A percentile compares a stretch with the other conserved stretches of the same genome.
Evolutionary conservation across 192 early-diverging fungal species (phyloP).

Genomic region (Dissophora globulifera): DNA sequence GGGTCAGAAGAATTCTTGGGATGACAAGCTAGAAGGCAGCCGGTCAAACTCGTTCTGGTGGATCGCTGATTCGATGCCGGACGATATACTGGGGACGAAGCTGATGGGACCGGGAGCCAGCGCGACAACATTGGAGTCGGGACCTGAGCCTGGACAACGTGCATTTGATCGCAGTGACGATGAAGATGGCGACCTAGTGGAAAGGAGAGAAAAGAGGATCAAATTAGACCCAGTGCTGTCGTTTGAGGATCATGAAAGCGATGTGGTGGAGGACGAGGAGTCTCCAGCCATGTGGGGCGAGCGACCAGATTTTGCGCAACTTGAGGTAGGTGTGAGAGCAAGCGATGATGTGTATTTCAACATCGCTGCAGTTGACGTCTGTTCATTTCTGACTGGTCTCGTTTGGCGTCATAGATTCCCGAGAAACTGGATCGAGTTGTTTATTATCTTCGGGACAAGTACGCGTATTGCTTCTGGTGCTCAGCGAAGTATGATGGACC

Average conservation of each 20-base stretch:
- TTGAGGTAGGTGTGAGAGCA: slow-evolving; percentile 32
- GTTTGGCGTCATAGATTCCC: slow-evolving; percentile 51
- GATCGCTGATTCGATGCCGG: slow-evolving; percentile 33
- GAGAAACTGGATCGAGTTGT: slow-evolving; percentile 62
- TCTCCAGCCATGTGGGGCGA: slow-evolving; percentile 49
- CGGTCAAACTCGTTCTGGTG: slow-evolving; percentile 49
- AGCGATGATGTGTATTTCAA: too few species aligned
- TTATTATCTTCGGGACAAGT: slow-evolving; percentile 60
- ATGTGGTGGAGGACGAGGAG: slow-evolving; percentile 21
- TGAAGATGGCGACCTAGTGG: slow-evolving; percentile 22
- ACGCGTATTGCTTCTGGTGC: slow-evolving; percentile 80
- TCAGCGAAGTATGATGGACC: slow-evolving; percentile 59
- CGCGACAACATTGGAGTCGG: neutral
- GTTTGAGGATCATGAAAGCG: neutral
- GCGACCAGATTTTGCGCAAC: slow-evolving; percentile 11
- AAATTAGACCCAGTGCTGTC: slow-evolving; percentile 19
- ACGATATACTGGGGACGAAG: slow-evolving; percentile 34
- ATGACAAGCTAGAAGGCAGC: neutral
- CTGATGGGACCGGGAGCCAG: slow-evolving; percentile 33
- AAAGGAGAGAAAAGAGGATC: slow-evolving; percentile 36
- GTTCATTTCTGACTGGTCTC: too few species aligned
- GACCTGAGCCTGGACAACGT: neutral
- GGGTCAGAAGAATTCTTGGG: too few species aligned
- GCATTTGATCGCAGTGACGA: slow-evolving; percentile 25
- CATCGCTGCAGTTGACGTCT: too few species aligned